Conservation (phyloP, 176 grass and related monocot genomes). For the Melocanna baccifera region DNA sequence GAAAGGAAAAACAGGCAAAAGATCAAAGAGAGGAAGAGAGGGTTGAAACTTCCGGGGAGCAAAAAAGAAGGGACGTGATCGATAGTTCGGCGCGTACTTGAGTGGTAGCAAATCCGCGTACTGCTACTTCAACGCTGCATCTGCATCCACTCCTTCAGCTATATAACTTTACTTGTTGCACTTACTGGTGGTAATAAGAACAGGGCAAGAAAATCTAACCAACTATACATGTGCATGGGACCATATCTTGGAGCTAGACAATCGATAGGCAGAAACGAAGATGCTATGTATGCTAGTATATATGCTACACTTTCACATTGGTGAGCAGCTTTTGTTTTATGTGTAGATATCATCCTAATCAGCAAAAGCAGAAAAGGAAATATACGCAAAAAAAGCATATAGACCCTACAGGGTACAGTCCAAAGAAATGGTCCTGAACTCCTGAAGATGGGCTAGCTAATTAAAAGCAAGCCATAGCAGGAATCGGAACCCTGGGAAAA, state of each 20-base stretch:
- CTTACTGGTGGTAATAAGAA: neutral
- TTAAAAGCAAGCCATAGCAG: neutral
- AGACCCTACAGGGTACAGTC: neutral
- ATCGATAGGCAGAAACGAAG: neutral
- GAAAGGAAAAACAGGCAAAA: neutral
- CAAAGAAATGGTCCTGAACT: conserved; percentile 15
- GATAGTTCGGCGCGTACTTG: neutral
- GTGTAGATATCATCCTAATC: neutral
- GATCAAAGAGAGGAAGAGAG: neutral
- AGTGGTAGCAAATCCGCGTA: neutral
- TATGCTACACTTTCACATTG: neutral
- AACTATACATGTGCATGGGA: neutral
- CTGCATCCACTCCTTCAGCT: neutral
- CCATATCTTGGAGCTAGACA: neutral
- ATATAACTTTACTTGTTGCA: neutral
- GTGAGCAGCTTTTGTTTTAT: neutral
- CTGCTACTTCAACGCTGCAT: neutral
- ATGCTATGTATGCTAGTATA: neutral
- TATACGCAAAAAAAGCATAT: neutral
- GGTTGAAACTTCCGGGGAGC: neutral
- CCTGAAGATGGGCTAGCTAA: neutral
- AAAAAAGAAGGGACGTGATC: neutral
- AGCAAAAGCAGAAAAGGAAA: neutral
- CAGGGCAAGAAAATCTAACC: conserved; percentile 24
- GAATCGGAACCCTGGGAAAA: neutral